Conservation (phyloP, 2,329 filamentous ascomycete species). For the Aschersonia sp. region DNA sequence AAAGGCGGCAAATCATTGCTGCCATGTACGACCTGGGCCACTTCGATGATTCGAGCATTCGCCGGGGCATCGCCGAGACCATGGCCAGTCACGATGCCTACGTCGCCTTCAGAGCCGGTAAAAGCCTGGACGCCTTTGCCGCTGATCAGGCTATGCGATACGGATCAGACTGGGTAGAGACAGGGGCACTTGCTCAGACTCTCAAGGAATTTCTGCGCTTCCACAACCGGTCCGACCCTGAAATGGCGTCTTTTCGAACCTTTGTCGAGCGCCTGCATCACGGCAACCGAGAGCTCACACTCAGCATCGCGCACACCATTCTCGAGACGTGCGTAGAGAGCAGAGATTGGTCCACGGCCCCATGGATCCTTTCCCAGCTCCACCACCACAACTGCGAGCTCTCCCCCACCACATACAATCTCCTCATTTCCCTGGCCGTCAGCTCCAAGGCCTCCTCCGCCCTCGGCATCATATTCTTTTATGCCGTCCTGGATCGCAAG, state of each 20-base stretch:
- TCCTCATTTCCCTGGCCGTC: conserved; percentile 23
- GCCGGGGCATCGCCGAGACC: conserved; percentile 22
- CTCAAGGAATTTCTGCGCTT: conserved; percentile 28
- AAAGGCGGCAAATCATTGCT: conserved; percentile 28
- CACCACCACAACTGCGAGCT: conserved; percentile 10
- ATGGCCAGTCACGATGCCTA: conserved; percentile 30
- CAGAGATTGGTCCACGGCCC: conserved; percentile 16
- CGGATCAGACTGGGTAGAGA: conserved; percentile 29
- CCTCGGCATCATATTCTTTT: conserved; percentile 17
- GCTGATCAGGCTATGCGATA: conserved; percentile 26
- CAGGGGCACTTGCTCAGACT: conserved; percentile 20
- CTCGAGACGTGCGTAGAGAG: conserved; percentile 15
- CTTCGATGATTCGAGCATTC: conserved; percentile 20
- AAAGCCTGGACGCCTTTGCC: conserved; percentile 22
- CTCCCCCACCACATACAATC: conserved; percentile 18
- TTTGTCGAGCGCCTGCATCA: conserved; percentile 12
- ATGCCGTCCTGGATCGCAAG: conserved; percentile 16
- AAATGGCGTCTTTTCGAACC: conserved; percentile 12
- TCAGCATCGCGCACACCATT: conserved; percentile 22
- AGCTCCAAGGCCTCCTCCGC: conserved; percentile 13
- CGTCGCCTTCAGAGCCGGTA: conserved; percentile 21
- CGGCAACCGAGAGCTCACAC: conserved; percentile 11
- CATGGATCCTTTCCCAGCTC: conserved; percentile 15
- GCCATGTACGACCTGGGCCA: conserved; percentile 31
- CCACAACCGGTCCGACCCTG: conserved; percentile 11